phyloP scores from a whole-genome alignment of 2,329 filamentous ascomycete species.

The Cytospora leucostoma region DNA sequence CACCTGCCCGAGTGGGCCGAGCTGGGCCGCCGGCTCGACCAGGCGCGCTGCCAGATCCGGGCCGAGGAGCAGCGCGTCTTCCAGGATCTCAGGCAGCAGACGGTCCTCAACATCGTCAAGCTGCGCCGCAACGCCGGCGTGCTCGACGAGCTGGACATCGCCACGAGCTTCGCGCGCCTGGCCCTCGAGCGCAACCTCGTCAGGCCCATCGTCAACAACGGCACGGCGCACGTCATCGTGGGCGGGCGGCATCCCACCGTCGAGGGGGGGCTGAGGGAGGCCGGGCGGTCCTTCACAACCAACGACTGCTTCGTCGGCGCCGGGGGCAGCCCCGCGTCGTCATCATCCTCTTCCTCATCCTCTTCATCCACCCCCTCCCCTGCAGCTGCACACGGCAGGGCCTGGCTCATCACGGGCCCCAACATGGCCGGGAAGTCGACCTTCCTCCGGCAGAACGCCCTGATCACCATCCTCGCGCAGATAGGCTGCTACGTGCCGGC shows the following conservation, averaged over 20 bases:
- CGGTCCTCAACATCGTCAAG: conserved; percentile 80
- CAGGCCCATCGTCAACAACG: conserved; percentile 70
- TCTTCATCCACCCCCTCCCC: conserved; percentile 62
- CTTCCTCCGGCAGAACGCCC: conserved; percentile 90
- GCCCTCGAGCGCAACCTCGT: conserved; percentile 73
- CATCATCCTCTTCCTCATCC: background rate
- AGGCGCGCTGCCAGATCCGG: conserved; percentile 74
- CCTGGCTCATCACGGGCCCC: conserved; percentile 76
- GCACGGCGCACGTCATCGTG: conserved; percentile 71
- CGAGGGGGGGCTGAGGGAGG: conserved; percentile 75
- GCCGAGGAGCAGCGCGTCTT: conserved; percentile 84
- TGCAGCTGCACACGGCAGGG: conserved; percentile 63
- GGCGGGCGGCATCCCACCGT: conserved; percentile 92
- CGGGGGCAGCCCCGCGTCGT: conserved; percentile 55
- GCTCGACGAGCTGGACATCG: conserved; percentile 89
- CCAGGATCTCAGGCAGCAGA: conserved; percentile 68
- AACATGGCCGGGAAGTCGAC: conserved; percentile 99
- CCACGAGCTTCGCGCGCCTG: conserved; percentile 79
- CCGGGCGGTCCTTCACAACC: conserved; percentile 77
- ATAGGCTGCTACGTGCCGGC: conserved; percentile 92
- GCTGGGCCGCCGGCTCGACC: conserved; percentile 78
- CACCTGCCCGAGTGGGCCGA: conserved; percentile 81
- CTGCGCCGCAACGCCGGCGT: conserved; percentile 88
- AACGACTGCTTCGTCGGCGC: conserved; percentile 86
- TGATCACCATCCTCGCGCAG: conserved; percentile 92